phyloP scores from a whole-genome alignment of 192 early-diverging fungal species.

The Polychytrium aggregatum region DNA sequence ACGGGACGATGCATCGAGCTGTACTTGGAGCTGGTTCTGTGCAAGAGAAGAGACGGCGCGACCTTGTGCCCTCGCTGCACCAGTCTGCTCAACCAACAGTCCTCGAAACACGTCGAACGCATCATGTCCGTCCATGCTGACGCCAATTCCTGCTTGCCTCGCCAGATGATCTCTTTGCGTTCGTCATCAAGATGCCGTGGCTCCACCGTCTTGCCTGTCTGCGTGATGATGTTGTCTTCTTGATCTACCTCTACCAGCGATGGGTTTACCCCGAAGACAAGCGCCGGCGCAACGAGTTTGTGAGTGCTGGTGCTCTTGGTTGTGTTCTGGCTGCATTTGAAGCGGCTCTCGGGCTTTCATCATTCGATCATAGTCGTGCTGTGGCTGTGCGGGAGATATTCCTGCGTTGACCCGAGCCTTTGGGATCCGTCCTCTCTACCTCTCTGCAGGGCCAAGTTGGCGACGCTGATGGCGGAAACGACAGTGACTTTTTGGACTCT shows the following conservation, averaged over 20 bases:
- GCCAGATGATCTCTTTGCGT: constrained; percentile 84
- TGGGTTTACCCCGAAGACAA: constrained; percentile 75
- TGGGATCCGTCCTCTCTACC: too few relatives aligned
- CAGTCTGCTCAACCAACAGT: too few relatives aligned
- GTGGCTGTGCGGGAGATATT: too few relatives aligned
- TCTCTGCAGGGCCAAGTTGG: constrained; percentile 22
- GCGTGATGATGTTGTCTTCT: constrained; percentile 77
- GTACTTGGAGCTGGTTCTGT: too few relatives aligned
- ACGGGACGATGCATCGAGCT: too few relatives aligned
- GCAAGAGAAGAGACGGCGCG: too few relatives aligned
- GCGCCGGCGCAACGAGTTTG: constrained; percentile 81
- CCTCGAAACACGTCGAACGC: too few relatives aligned
- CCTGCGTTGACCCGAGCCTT: too few relatives aligned
- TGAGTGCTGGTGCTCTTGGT: constrained; percentile 1
- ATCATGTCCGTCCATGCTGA: not conserved
- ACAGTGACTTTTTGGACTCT: too few relatives aligned
- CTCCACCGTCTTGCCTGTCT: constrained; percentile 74
- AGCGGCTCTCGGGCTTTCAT: not conserved
- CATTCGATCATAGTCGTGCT: not conserved
- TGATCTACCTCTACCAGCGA: constrained; percentile 75
- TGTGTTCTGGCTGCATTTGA: not conserved
- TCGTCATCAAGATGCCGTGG: constrained; percentile 90
- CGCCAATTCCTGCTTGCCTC: constrained; percentile 39
- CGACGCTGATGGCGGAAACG: constrained; percentile 14
- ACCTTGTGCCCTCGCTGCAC: too few relatives aligned